Evolutionary conservation across 768 basidiomycete genomes (phyloP), one percentile per base, ranked within the genome.

Genomic region (Epithele typhae): DNA sequence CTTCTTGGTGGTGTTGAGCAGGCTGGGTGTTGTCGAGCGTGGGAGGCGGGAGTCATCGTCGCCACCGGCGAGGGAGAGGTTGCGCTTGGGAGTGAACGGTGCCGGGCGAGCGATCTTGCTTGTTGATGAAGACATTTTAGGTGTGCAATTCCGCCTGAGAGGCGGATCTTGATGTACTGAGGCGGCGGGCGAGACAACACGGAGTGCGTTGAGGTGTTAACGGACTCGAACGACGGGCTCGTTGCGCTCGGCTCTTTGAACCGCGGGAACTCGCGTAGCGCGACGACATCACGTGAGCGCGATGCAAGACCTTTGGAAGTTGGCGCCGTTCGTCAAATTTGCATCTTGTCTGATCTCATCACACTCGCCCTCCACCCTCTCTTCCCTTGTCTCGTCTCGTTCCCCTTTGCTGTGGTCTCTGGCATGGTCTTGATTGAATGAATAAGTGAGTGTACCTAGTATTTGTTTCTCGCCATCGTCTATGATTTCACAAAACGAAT

Each of bases 21-120:
- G 43, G 41, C 67, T 68, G 10, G 69, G 64, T 0, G 69, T 70
- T 3, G 66, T 63, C 34, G 68, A 53, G n/a, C 64, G 66, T 17
- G 70, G 44, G 0, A 72, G 53, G 30, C 70, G 66, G 19, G 47
- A 25, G 25, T 61, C 33, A 59, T 48, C 61, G 18, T 65, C 63
- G n/a, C 68, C 56, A 7, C 58, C 47, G 24, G 62, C 60, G 24
- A 43, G 12, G n/a, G 72, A 77, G 35, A 72, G 60, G 1, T 76
- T 72, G 17, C 78, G 70, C 53, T 74, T 79, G 15, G 81, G 81
- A 1, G 80, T 82, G 51, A 80, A 82, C 2, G 74, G 75, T 12
- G 66, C 57, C 3, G 68, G 61, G 11, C 74, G 69, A 25, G 62
- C 59, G 32, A 70, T 60, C 51, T 65, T 77, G 54, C 58, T 57